Evolutionary conservation across 805 yeast species (phyloP).

Genomic region (Lipomyces japonicus): DNA sequence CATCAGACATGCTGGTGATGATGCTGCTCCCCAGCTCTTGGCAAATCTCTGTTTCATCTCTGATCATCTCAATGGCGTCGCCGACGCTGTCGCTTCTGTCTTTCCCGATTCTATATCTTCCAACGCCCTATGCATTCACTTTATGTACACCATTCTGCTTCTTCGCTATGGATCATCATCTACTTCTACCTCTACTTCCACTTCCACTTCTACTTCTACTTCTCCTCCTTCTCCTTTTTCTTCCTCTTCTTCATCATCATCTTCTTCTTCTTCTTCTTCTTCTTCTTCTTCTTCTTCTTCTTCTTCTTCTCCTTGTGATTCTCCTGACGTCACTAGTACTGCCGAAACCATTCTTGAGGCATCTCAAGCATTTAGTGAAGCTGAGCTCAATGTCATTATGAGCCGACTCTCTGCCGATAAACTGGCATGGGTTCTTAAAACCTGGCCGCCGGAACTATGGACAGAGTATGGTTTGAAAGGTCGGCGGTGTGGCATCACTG

Average conservation of each 20-base stretch:
- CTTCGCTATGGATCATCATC: slow-evolving; percentile 6
- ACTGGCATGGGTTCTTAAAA: slow-evolving; percentile 3
- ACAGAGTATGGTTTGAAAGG: slow-evolving; percentile 15
- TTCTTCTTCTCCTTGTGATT: no score
- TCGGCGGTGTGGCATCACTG: slow-evolving; percentile 12
- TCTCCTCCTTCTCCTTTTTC: no score
- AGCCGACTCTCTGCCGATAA: slow-evolving; percentile 1
- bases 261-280: no score
- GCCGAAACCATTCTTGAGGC: slow-evolving; percentile 16
- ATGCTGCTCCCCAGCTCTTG: slow-evolving; percentile 7
- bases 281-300: no score
- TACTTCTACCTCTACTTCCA: no score
- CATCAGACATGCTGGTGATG: slow-evolving; percentile 1
- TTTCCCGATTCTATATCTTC: slow-evolving; percentile 11
- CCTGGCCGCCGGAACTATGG: slow-evolving; percentile 18
- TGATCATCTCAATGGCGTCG: slow-evolving; percentile 11
- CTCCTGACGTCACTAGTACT: no score
- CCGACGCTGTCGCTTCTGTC: slow-evolving; percentile 5
- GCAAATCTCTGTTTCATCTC: slow-evolving; percentile 13
- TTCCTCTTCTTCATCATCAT: no score
- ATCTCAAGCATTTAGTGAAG: slow-evolving; percentile 8
- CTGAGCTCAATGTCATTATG: slow-evolving; percentile 5
- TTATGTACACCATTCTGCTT: slow-evolving; percentile 10
- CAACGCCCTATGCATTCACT: slow-evolving; percentile 17
- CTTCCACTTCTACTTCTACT: no score